Conservation (phyloP, 768 basidiomycete genomes). For the Tulasnella sp. region DNA sequence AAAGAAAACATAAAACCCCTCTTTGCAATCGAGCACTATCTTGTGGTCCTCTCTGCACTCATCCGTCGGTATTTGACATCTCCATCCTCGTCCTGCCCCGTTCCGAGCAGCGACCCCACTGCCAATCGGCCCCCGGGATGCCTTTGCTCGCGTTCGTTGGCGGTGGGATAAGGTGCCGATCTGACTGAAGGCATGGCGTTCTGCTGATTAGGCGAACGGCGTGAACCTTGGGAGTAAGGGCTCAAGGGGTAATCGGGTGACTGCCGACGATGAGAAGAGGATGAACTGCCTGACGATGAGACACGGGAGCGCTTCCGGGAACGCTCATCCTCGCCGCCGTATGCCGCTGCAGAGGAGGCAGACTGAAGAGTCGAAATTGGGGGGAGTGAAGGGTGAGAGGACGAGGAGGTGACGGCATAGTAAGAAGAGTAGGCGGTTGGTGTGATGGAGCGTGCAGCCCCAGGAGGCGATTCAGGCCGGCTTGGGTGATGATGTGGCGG, state of each 20-base stretch:
- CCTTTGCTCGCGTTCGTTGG: neutral
- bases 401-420: neutral
- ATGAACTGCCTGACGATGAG: constrained; percentile 50
- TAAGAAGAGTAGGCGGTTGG: constrained; percentile 1
- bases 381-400: constrained; percentile 21
- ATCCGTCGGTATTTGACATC: constrained; percentile 21
- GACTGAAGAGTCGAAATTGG: constrained; percentile 20
- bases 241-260: constrained; percentile 29
- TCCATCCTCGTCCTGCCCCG: constrained; percentile 6
- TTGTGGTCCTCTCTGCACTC: constrained; percentile 18
- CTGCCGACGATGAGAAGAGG: constrained; percentile 38
- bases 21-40: neutral
- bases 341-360: neutral
- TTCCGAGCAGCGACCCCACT: constrained; percentile 6
- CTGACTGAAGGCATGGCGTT: neutral
- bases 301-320: constrained; percentile 56
- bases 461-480: neutral
- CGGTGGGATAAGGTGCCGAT: neutral
- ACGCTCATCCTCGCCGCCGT: neutral
- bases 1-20: neutral
- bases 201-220: constrained; percentile 43
- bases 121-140: constrained; percentile 8
- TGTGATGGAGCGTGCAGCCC: neutral
- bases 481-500: neutral
- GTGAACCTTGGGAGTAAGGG: constrained; percentile 51